Conservation (phyloP, 2,329 filamentous ascomycete genomes). For the Leptographium flavum region DNA sequence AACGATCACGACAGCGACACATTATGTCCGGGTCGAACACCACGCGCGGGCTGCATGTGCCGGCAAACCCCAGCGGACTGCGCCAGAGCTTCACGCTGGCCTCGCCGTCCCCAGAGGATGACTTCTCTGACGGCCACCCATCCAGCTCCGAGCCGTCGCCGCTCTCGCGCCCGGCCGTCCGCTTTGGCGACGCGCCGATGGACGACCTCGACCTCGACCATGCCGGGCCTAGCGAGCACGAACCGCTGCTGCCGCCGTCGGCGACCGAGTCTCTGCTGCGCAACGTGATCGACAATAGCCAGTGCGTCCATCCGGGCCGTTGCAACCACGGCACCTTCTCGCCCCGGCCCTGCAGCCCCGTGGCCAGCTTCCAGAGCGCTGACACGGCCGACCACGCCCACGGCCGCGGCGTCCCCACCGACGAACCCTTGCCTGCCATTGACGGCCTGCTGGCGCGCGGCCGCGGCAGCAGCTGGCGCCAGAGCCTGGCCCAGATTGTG, state of each 20-base stretch:
- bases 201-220: conserved; percentile 8
- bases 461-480: conserved; percentile 31
- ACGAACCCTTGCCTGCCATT: conserved; percentile 20
- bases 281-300: conserved; percentile 18
- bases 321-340: conserved; percentile 70
- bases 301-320: conserved; percentile 28
- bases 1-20: too few species aligned
- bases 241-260: conserved; percentile 14
- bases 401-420: too few species aligned
- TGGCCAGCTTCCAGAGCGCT: conserved; percentile 19
- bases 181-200: conserved; percentile 9
- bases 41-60: conserved; percentile 17
- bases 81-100: conserved; percentile 26
- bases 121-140: neutral
- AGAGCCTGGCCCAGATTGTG: conserved; percentile 21
- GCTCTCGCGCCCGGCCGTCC: conserved; percentile 4
- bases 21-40: too few species aligned
- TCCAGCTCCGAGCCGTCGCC: conserved; percentile 8
- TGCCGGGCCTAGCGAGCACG: conserved; percentile 12
- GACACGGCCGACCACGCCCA: conserved; percentile 18
- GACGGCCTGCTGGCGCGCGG: conserved; percentile 25
- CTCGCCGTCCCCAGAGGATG: neutral
- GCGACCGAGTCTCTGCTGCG: conserved; percentile 39
- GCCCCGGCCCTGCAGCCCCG: conserved; percentile 42
- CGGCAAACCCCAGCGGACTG: conserved; percentile 29